A percentile compares a stretch with the other conserved stretches of the same genome.
These are phyloP conservation scores for Saccharomycopsis selenospora DNA, from an alignment of 805 yeast genomes.

Conservation along the genomic window DNA sequence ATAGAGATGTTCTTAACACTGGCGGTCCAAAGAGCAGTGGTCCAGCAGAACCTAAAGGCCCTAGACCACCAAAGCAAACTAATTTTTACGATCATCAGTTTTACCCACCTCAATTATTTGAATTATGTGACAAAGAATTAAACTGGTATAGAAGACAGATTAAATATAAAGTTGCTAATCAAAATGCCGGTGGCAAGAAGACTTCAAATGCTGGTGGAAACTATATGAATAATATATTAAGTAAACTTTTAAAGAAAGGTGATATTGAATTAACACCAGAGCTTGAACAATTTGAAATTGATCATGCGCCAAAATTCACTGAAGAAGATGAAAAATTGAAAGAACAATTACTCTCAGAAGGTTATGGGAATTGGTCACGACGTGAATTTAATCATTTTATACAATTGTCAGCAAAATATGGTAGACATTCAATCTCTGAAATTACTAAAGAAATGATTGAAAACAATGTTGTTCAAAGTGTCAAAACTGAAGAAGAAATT, in stretches of 20 bases:
- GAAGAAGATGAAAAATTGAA: constrained; percentile 70
- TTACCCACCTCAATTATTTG: constrained; percentile 67
- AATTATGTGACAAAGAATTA: constrained; percentile 74
- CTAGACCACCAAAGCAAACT: constrained; percentile 79
- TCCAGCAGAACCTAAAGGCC: constrained; percentile 44
- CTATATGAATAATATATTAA: constrained; percentile 1
- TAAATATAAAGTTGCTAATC: constrained; percentile 43
- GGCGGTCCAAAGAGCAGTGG: constrained; percentile 48
- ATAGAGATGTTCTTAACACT: constrained; percentile 69
- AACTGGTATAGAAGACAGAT: constrained; percentile 65
- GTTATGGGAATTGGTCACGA: constrained; percentile 78
- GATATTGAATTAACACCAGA: constrained; percentile 10
- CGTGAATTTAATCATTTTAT: constrained; percentile 83
- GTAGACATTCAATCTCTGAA: constrained; percentile 62
- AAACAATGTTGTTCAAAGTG: constrained; percentile 30
- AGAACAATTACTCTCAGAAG: constrained; percentile 51
- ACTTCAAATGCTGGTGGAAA: not conserved
- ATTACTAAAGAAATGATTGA: constrained; percentile 72
- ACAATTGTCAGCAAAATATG: constrained; percentile 65
- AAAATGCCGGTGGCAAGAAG: constrained; percentile 4
- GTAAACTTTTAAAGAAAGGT: not conserved
- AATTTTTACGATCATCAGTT: constrained; percentile 88
- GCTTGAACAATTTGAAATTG: constrained; percentile 60
- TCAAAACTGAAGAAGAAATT: constrained; percentile 71
- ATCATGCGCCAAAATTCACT: constrained; percentile 71